Conservation (phyloP, 495 filamentous ascomycete species). For the Thermothielavioides terrestris region DNA sequence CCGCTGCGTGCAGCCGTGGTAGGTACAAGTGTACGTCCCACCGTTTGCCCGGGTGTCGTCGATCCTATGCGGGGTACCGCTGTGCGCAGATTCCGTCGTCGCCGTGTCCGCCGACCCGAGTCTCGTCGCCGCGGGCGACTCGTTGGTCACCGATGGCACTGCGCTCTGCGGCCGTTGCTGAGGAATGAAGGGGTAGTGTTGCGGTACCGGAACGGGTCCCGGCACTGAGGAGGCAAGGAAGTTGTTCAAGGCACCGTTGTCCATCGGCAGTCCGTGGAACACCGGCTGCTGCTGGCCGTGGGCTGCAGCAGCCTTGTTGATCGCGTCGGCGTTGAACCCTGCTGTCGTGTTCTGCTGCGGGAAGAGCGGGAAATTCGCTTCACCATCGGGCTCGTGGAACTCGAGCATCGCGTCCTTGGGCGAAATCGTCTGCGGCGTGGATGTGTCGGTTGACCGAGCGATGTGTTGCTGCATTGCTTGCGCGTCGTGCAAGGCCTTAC, state of each 20-base stretch:
- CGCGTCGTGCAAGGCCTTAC: slow-evolving; percentile 51
- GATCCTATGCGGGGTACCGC: slow-evolving; percentile 43
- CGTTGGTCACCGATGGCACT: slow-evolving; percentile 33
- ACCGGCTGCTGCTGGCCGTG: slow-evolving; percentile 27
- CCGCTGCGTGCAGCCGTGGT: slow-evolving; percentile 79
- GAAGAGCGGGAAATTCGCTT: slow-evolving; percentile 61
- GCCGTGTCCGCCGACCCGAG: slow-evolving; percentile 35
- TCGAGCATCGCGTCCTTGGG: slow-evolving; percentile 90
- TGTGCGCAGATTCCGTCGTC: slow-evolving; percentile 18
- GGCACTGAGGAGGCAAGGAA: slow-evolving; percentile 32
- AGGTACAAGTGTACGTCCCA: slow-evolving; percentile 92
- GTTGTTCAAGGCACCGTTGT: slow-evolving; percentile 32
- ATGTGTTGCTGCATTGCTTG: slow-evolving; percentile 45
- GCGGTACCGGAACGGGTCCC: slow-evolving; percentile 39
- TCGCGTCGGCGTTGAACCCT: slow-evolving; percentile 24
- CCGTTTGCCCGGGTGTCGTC: slow-evolving; percentile 59
- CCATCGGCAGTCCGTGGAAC: slow-evolving; percentile 39
- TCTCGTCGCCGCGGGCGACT: slow-evolving; percentile 31
- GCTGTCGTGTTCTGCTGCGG: slow-evolving; percentile 36
- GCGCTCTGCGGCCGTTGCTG: slow-evolving; percentile 37
- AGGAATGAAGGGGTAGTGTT: slow-evolving; percentile 51
- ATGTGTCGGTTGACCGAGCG: slow-evolving; percentile 33
- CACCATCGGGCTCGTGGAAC: slow-evolving; percentile 64
- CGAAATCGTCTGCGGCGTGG: slow-evolving; percentile 80
- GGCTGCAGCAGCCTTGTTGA: slow-evolving; percentile 21